Evolutionary conservation across 208 protist species (phyloP).

Genomic region (Balamuthia mandrillaris): DNA sequence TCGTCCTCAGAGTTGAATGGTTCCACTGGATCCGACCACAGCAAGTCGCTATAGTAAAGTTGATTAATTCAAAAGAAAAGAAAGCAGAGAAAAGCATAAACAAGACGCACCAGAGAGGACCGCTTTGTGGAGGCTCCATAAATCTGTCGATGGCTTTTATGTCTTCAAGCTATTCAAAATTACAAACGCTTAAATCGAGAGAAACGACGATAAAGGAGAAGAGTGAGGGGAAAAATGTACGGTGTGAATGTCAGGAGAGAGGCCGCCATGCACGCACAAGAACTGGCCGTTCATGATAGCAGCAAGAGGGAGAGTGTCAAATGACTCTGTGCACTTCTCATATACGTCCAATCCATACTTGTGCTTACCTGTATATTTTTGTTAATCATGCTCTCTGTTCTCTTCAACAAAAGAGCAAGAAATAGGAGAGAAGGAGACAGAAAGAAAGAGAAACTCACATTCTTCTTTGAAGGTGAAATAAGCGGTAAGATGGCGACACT

Average conservation of each 20-base stretch:
- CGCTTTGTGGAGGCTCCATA: constrained; percentile 84
- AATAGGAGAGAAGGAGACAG: background rate
- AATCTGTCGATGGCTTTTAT: constrained; percentile 88
- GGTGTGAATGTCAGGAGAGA: constrained; percentile 72
- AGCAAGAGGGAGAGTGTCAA: constrained; percentile 77
- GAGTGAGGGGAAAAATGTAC: constrained; percentile 40
- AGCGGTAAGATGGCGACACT: constrained; percentile 93
- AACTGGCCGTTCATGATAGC: constrained; percentile 76
- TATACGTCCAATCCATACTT: constrained; percentile 72
- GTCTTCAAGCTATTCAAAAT: constrained; percentile 47
- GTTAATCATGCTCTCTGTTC: too few species aligned
- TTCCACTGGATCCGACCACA: constrained; percentile 90
- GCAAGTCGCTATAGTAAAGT: constrained; percentile 73
- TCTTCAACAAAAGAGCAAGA: background rate
- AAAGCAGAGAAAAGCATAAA: background rate
- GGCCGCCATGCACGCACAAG: constrained; percentile 77
- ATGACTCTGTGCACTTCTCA: constrained; percentile 66
- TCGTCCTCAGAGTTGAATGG: constrained; percentile 80
- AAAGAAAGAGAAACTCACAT: constrained; percentile 61
- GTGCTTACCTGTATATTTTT: constrained; percentile 51
- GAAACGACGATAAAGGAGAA: constrained; percentile 88
- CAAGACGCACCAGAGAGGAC: constrained; percentile 80
- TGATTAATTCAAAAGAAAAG: background rate
- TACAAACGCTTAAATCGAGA: constrained; percentile 73
- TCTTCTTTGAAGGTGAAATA: constrained; percentile 95